These are phyloP conservation scores for Plasmopara viticola DNA, from an alignment of 352 stramenopile species.

Conservation along the genomic window DNA sequence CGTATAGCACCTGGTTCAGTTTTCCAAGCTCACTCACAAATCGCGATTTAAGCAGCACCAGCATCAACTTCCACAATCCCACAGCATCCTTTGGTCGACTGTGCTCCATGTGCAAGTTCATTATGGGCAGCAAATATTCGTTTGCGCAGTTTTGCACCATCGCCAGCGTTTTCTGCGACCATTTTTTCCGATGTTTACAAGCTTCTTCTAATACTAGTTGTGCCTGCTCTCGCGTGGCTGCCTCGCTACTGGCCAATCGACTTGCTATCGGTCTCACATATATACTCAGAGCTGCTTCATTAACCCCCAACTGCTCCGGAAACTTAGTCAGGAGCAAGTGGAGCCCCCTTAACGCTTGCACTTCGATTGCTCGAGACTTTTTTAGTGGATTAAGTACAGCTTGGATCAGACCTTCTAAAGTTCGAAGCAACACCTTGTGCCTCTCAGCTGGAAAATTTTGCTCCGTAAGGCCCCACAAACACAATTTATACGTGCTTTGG, in stretches of 20 bases:
- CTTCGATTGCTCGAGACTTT: slow-evolving; percentile 53
- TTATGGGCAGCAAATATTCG: slow-evolving; percentile 48
- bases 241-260: slow-evolving; percentile 45
- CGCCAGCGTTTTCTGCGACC: slow-evolving; percentile 25
- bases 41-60: slow-evolving; percentile 36
- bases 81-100: slow-evolving; percentile 40
- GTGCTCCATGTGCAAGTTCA: slow-evolving; percentile 46
- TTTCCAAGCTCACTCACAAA: slow-evolving; percentile 36
- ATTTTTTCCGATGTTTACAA: slow-evolving; percentile 24
- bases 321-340: slow-evolving; percentile 50
- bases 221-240: slow-evolving; percentile 37
- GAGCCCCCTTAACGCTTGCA: slow-evolving; percentile 58
- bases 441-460: slow-evolving; percentile 46
- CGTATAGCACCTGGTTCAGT: slow-evolving; percentile 49
- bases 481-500: slow-evolving; percentile 57
- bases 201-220: slow-evolving; percentile 45
- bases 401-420: slow-evolving; percentile 56
- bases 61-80: slow-evolving; percentile 45
- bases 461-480: slow-evolving; percentile 58
- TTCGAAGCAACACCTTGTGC: slow-evolving; percentile 42
- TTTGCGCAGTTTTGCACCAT: slow-evolving; percentile 34
- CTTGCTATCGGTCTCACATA: slow-evolving; percentile 50
- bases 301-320: slow-evolving; percentile 27
- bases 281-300: slow-evolving; percentile 27
- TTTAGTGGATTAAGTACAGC: slow-evolving; percentile 63